Percentiles rank a stretch among this genome's conserved stretches.
phyloP scores from a whole-genome alignment of 225 moss, liverwort and hornwort species.

The Sphagnum tenellum region DNA sequence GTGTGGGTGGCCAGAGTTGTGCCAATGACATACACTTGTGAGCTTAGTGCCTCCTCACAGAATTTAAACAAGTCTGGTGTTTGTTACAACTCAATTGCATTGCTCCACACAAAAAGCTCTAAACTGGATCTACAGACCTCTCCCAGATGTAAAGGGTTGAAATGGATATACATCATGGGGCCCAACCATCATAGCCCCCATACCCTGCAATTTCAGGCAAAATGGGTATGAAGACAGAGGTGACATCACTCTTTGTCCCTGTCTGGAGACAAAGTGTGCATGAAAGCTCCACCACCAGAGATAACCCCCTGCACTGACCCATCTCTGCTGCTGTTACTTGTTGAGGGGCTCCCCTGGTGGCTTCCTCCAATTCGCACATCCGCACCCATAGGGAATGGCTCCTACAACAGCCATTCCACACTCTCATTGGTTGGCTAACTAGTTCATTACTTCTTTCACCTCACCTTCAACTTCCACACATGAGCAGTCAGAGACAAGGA shows the following conservation, averaged over 20 bases:
- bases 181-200: not conserved
- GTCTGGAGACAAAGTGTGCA: conserved; percentile 44
- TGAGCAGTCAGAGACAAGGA: too few relatives aligned
- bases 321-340: conserved; percentile 52
- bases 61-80: conserved; percentile 12
- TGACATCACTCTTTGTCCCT: conserved; percentile 32
- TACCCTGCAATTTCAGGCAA: conserved; percentile 9
- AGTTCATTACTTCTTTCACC: not conserved
- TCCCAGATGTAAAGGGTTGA: conserved; percentile 21
- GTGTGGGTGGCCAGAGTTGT: conserved; percentile 16
- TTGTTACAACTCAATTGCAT: conserved; percentile 18
- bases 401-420: conserved; percentile 16
- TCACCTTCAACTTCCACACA: too few relatives aligned
- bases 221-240: not conserved
- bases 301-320: conserved; percentile 42
- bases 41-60: conserved; percentile 6
- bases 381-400: conserved; percentile 62
- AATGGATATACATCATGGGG: conserved; percentile 12
- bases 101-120: conserved; percentile 3
- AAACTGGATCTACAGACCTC: conserved; percentile 34
- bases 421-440: conserved; percentile 5
- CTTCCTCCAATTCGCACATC: conserved; percentile 59
- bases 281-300: conserved; percentile 21
- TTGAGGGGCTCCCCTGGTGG: conserved; percentile 64
- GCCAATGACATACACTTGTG: conserved; percentile 16